A percentile compares a stretch with the other conserved stretches of the same genome.
Conservation (phyloP, 257 asterid genomes). For the Lithospermum erythrorhizon region DNA sequence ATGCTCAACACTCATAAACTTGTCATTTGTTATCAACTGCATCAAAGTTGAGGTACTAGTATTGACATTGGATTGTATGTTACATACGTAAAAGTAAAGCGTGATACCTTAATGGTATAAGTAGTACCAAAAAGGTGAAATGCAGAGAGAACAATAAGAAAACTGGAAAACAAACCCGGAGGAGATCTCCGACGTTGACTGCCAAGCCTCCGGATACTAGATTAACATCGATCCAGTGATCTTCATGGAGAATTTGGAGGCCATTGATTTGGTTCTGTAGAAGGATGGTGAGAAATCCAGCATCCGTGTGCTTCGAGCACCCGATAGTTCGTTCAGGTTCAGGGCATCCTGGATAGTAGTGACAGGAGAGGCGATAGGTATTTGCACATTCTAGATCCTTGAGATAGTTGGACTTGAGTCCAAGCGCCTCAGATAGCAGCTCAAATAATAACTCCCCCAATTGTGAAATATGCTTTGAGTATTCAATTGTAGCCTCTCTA, state of each 20-base stretch:
- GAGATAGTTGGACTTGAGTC: slow-evolving; percentile 2
- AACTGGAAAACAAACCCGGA: slow-evolving; percentile 1
- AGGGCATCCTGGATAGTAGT: slow-evolving; percentile 11
- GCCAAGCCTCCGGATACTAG: slow-evolving; percentile 1
- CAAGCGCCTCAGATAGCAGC: slow-evolving; percentile 8
- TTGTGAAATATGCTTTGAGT: neutral
- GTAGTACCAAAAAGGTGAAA: too few relatives aligned
- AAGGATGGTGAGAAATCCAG: slow-evolving; percentile 7
- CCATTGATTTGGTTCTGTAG: slow-evolving; percentile 10
- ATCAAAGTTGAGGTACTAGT: neutral
- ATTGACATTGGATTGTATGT: too few relatives aligned
- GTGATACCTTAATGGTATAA: neutral
- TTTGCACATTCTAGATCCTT: slow-evolving; percentile 2
- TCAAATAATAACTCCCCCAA: slow-evolving; percentile 2
- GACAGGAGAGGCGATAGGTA: neutral
- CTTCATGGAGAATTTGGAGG: slow-evolving; percentile 9
- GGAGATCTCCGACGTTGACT: slow-evolving; percentile 6
- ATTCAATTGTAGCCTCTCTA: slow-evolving; percentile 2
- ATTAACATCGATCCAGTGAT: slow-evolving; percentile 6
- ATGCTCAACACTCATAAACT: slow-evolving; percentile 7
- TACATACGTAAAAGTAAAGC: neutral
- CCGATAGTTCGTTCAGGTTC: slow-evolving; percentile 11
- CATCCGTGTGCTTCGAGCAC: slow-evolving; percentile 2
- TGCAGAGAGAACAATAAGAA: too few relatives aligned
- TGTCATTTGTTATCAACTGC: slow-evolving; percentile 9